Percentiles rank a stretch among this genome's conserved stretches.
phyloP scores from a whole-genome alignment of 805 yeast species.

The Kregervanrija delftensis region DNA sequence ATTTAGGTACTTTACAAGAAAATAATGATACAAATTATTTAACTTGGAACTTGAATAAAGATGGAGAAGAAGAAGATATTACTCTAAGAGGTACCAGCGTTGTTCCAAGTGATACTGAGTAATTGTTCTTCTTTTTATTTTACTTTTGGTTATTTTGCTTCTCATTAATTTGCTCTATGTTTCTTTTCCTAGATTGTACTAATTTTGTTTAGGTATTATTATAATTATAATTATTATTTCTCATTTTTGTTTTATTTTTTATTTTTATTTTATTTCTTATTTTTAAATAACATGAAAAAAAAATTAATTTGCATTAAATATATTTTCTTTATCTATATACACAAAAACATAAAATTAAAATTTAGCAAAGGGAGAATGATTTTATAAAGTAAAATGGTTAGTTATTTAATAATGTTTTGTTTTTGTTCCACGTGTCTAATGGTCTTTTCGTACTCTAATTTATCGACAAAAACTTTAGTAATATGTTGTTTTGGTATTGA shows the following conservation, averaged over 20 bases:
- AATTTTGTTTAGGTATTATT: background rate
- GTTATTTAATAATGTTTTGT: too few species aligned
- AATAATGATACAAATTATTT: conserved; percentile 80
- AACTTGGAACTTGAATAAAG: conserved; percentile 43
- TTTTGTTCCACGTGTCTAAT: too few species aligned
- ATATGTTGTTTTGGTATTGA: conserved; percentile 43
- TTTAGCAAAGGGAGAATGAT: too few species aligned
- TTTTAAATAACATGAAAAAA: too few species aligned
- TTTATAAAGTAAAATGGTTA: too few species aligned
- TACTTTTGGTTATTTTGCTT: background rate
- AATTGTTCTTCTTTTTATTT: background rate
- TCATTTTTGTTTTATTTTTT: background rate
- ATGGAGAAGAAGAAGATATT: conserved; percentile 32
- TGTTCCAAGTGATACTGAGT: conserved; percentile 28
- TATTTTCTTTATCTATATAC: too few species aligned
- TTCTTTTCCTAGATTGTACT: background rate
- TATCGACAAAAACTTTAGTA: conserved; percentile 11
- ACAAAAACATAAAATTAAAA: too few species aligned
- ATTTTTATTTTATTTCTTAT: too few species aligned
- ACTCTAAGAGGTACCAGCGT: conserved; percentile 31
- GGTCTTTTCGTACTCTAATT: too few species aligned
- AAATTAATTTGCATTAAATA: too few species aligned
- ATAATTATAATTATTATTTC: background rate
- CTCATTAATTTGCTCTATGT: background rate
- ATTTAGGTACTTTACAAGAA: conserved; percentile 92